Evolutionary conservation across 2,329 filamentous ascomycete genomes (phyloP), one percentile per base, ranked within the genome.

Genomic region (Phialophora macrospora): DNA sequence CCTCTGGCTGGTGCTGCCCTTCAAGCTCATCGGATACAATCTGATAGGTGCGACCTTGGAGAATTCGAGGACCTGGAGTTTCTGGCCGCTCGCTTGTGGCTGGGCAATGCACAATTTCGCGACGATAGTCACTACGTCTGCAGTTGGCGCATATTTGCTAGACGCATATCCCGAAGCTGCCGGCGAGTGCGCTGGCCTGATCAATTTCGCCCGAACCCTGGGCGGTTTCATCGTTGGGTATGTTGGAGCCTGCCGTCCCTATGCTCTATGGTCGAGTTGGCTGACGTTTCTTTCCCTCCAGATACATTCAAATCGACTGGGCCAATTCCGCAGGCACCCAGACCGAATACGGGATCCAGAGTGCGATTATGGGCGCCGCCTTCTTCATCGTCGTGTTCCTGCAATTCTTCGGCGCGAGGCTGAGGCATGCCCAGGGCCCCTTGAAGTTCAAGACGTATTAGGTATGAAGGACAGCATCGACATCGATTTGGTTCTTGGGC

Each of bases 41-140:
- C 65, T 73, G 54, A 71, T 72, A 41, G 70, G 70, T 5, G 58
- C 52, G n/a, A 68, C 67, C 8, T 58, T 72, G 51, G 65, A 72
- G 12, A 56, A 71, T 57, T 59, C 68, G 17, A 64, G 49, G 11
- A 55, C 64, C 5, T 71, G 68, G 65, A 66, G 84, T 1, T 85
- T 79, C 73, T 82, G 83, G 79, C 74, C 77, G 1, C 30, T 30
- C 7, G 3, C 77, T 80, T 24, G 79, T 77, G 78, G 73, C 20
- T 85, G 83, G 80, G 82, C 81, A 3, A 72, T 85, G 48, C 84
- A 85, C 65, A 80, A 81, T 26, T 84, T 85, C 66, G 82, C 83
- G 2, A 80, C 84, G 72, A 86, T 85, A 79, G 77, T 84, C 63
- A 81, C 79, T 1, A 85, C 83, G 0, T 80, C 83, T 3, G 82